Percentiles rank a stretch among this genome's conserved stretches.
Evolutionary conservation across 495 filamentous ascomycete genomes (phyloP).

Genomic region (Neurospora africana): DNA sequence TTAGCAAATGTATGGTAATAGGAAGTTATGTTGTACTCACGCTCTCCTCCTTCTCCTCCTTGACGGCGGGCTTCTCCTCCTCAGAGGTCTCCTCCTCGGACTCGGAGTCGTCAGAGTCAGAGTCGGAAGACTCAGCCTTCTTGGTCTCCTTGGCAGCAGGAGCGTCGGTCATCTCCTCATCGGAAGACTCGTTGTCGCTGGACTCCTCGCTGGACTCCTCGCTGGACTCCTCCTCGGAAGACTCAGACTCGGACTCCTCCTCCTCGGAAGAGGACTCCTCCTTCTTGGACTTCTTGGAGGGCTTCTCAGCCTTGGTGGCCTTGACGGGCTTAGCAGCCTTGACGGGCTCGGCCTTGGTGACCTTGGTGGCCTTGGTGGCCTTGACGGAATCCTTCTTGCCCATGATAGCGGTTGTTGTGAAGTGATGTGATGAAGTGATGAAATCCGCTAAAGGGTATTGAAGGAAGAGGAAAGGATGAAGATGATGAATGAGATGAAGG

Average conservation of each 20-base stretch:
- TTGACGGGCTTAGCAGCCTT: constrained; percentile 35
- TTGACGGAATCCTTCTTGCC: constrained; percentile 46
- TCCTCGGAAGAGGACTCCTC: constrained; percentile 10
- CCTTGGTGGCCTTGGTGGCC: constrained; percentile 38
- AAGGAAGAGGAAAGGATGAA: constrained; percentile 14
- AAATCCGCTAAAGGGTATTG: constrained; percentile 6
- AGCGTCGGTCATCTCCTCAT: constrained; percentile 41
- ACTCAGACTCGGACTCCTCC: background rate
- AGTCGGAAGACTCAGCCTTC: constrained; percentile 20
- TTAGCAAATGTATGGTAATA: background rate
- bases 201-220: constrained; percentile 32
- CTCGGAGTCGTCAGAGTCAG: constrained; percentile 35
- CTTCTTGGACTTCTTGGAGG: constrained; percentile 16
- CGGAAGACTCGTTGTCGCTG: constrained; percentile 24
- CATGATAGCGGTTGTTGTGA: constrained; percentile 31
- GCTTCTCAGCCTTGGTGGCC: constrained; percentile 25
- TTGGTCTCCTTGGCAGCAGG: constrained; percentile 28
- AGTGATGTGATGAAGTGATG: constrained; percentile 7
- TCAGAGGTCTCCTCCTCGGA: constrained; percentile 25
- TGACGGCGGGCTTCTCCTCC: constrained; percentile 32
- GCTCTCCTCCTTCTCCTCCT: constrained; percentile 30
- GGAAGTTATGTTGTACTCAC: constrained; percentile 8
- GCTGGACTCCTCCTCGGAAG: constrained; percentile 15
- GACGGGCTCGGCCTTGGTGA: constrained; percentile 11
- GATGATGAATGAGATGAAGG: constrained; percentile 3